These are phyloP conservation scores for Trichosporon asahii DNA, from an alignment of 1,284 basidiomycete genomes.

Conservation along the genomic window DNA sequence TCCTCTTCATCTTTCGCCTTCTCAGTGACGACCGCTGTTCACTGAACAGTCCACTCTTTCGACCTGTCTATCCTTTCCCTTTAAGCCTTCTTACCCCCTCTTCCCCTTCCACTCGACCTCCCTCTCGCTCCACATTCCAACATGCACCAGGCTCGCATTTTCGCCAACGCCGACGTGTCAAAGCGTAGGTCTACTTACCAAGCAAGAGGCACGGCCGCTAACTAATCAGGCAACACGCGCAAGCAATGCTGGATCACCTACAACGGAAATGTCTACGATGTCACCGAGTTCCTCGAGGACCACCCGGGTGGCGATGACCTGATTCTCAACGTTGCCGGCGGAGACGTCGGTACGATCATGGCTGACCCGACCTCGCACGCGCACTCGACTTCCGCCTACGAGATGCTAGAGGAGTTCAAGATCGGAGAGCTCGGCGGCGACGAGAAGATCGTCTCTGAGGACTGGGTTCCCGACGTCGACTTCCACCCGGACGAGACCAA, in stretches of 20 bases:
- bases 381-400: constrained; percentile 90
- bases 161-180: constrained; percentile 42
- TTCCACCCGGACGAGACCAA: constrained; percentile 88
- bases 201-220: background rate
- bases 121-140: background rate
- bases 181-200: constrained; percentile 34
- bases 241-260: constrained; percentile 49
- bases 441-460: constrained; percentile 73
- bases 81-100: background rate
- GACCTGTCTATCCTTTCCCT: background rate
- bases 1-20: background rate
- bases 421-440: constrained; percentile 74
- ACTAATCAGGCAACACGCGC: constrained; percentile 38
- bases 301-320: constrained; percentile 57
- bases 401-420: constrained; percentile 82
- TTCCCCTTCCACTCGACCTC: background rate
- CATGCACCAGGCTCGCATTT: constrained; percentile 28
- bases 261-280: constrained; percentile 54
- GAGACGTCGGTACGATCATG: constrained; percentile 80
- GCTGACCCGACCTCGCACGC: constrained; percentile 77
- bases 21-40: background rate
- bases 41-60: background rate
- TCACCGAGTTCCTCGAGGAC: constrained; percentile 55
- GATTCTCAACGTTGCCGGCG: constrained; percentile 66
- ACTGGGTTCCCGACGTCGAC: constrained; percentile 81